Base-by-base conservation (phyloP, 768 basidiomycete genomes). In the Kwoniella heveanensis region DNA sequence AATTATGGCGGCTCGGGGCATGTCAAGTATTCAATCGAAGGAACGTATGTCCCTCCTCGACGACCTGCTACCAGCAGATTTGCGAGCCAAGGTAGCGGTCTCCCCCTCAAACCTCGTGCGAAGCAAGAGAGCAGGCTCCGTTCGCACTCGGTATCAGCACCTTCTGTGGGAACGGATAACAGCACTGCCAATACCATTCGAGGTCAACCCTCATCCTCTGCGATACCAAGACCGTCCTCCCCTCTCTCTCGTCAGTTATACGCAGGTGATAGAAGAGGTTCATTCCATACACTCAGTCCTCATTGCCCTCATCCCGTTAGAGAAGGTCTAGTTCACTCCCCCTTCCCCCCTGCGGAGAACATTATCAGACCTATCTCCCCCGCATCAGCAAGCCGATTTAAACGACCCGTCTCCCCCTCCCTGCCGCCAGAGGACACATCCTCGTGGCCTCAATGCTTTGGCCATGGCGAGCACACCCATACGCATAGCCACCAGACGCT, bases 401-500 rank as follows among this genome's bases (percentile, higher is more conserved):
- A 27, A 10, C 30, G 60, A 39, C 60, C 60, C 7, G 29, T 62
- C 27, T 62, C 60, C 26, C 60, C 60, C 15, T 25, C 53, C 26
- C 22, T 62, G 8, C 53, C 60, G 2, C n/a, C n/a, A n/a, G n/a
- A n/a, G 52, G 47, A 21, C 39, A 62, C 22, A 10, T 25, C 52
- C 44, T 54, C 36, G n/a, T n/a, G n/a, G n/a, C 27, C 52, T 4
- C 44, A 44, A 10, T 13, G 17, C 15, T 17, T 44, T 9, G 8
- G 10, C 17, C 39, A 44, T 17, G 10, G 5, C 25, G n/a, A n/a
- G n/a, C 10, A 51, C 15, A 26, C 51, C 1, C 30, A 46, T n/a
- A 62, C 46, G 17, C 54, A 54, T 24, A 56, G n/a, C 8, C 60
- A 61, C 47, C 51, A 48, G 27, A 61, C 60, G 19, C 5, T 61